These are phyloP conservation scores for Avicennia marina DNA, from an alignment of 257 asterid genomes.

Conservation along the genomic window DNA sequence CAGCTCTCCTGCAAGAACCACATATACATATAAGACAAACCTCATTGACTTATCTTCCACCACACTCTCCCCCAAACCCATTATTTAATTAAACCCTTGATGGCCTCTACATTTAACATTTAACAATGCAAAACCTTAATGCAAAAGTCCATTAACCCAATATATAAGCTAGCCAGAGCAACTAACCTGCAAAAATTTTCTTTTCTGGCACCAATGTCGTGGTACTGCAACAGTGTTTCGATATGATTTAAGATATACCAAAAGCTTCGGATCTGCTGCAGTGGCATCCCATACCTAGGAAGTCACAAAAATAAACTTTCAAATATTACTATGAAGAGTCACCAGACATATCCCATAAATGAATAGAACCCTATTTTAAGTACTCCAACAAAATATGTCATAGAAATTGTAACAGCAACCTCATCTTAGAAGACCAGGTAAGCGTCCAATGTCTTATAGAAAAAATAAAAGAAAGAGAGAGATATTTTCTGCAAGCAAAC, in stretches of 20 bases:
- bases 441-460: no score
- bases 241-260: slow-evolving; percentile 90
- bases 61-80: slow-evolving; percentile 55
- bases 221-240: slow-evolving; percentile 96
- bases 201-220: slow-evolving; percentile 98
- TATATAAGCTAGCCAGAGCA: slow-evolving; percentile 9
- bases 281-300: slow-evolving; percentile 99
- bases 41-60: slow-evolving; percentile 61
- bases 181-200: slow-evolving; percentile 92
- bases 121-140: slow-evolving; percentile 6
- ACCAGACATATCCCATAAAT: no score
- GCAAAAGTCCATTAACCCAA: slow-evolving; percentile 24
- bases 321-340: no score
- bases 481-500: no score
- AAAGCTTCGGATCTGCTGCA: slow-evolving; percentile 80
- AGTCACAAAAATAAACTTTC: no score
- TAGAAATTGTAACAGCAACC: no score
- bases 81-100: slow-evolving; percentile 27
- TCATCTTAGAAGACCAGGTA: no score
- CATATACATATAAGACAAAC: slow-evolving; percentile 91
- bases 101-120: slow-evolving; percentile 20
- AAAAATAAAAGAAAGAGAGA: no score
- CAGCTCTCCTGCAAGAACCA: slow-evolving; percentile 99
- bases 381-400: no score
- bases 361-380: no score